A percentile compares a stretch with the other conserved stretches of the same genome.
Evolutionary conservation across 202 grass and related monocot genomes (phyloP).

Genomic region (Panicum hallii): DNA sequence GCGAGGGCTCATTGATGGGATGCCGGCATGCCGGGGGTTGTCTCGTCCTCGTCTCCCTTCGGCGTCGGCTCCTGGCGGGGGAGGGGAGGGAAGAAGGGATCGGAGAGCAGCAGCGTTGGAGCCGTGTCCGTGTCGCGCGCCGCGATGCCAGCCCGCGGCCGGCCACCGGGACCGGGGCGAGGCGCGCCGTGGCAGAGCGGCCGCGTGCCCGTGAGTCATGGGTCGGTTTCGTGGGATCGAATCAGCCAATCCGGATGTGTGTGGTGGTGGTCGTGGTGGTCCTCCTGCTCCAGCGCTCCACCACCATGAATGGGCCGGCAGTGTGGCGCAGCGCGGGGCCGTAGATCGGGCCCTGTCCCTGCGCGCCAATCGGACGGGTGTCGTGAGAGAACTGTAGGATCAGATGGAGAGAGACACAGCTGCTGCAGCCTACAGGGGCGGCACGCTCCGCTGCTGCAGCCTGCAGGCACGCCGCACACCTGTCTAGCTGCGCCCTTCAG

Average conservation of each 20-base stretch:
- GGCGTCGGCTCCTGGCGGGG: neutral
- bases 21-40: no score
- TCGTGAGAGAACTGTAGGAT: neutral
- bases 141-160: neutral
- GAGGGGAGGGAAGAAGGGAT: no score
- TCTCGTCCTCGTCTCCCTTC: no score
- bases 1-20: neutral
- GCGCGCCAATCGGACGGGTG: neutral
- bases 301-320: neutral
- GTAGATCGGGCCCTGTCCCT: neutral
- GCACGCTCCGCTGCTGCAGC: neutral
- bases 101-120: no score
- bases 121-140: neutral
- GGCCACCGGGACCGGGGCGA: no score
- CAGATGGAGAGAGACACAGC: no score
- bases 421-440: no score
- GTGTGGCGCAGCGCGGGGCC: neutral
- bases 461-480: no score
- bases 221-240: no score
- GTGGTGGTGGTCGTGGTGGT: neutral
- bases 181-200: neutral
- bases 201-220: neutral
- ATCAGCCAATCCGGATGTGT: no score
- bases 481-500: no score
- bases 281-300: neutral